Conservation (phyloP, 345 rosid genomes). For the Euphorbia tirucalli region DNA sequence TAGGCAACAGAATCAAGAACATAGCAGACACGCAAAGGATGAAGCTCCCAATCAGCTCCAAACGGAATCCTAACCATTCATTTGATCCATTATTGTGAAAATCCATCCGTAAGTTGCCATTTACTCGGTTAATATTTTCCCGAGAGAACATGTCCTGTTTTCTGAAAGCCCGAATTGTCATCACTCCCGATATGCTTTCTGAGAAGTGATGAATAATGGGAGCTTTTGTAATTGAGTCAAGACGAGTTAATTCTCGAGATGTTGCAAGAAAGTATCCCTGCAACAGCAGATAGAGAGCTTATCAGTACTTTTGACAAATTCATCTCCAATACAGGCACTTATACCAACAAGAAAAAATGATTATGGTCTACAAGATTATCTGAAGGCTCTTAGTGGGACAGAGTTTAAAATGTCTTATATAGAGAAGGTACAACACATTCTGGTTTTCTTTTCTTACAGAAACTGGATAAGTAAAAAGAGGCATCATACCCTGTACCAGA, state of each 20-base stretch:
- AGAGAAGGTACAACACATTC: background rate
- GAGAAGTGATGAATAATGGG: slow-evolving; percentile 96
- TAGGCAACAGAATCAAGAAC: slow-evolving; percentile 79
- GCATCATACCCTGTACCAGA: slow-evolving; percentile 81
- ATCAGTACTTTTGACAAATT: background rate
- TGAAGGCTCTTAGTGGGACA: background rate
- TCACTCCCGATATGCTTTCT: slow-evolving; percentile 85
- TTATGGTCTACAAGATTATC: slow-evolving; percentile 3
- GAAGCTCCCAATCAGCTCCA: slow-evolving; percentile 75
- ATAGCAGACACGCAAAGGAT: slow-evolving; percentile 68
- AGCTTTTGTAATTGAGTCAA: slow-evolving; percentile 94
- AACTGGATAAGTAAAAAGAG: background rate
- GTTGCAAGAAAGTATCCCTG: slow-evolving; percentile 83
- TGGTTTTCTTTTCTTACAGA: background rate
- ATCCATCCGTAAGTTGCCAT: slow-evolving; percentile 75
- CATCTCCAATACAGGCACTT: background rate
- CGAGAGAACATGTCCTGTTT: slow-evolving; percentile 53
- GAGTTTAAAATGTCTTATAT: background rate
- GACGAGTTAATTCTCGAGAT: slow-evolving; percentile 83
- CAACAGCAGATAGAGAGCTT: slow-evolving; percentile 7
- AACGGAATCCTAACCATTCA: slow-evolving; percentile 90
- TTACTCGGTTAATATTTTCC: slow-evolving; percentile 71
- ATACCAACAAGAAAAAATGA: background rate
- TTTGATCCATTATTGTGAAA: slow-evolving; percentile 89
- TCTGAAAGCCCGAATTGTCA: slow-evolving; percentile 73